Conservation (phyloP, 495 filamentous ascomycete genomes). For the Penicillium tannophilum region DNA sequence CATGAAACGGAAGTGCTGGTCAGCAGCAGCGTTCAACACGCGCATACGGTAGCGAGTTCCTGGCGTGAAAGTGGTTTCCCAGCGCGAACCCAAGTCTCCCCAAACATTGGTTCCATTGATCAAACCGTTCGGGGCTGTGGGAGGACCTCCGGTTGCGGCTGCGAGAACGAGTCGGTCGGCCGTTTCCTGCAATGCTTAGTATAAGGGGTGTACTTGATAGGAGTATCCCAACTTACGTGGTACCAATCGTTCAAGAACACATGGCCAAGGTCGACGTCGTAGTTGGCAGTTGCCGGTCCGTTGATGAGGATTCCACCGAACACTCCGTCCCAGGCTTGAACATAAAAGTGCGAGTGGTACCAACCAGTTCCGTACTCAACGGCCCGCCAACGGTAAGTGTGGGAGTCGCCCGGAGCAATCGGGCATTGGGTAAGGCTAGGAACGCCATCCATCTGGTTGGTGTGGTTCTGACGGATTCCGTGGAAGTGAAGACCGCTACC, state of each 20-base stretch:
- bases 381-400: constrained; percentile 76
- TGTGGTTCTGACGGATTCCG: constrained; percentile 53
- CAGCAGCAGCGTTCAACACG: constrained; percentile 48
- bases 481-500: constrained; percentile 57
- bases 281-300: constrained; percentile 59
- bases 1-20: constrained; percentile 41
- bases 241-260: constrained; percentile 67
- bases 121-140: constrained; percentile 46
- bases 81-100: constrained; percentile 40
- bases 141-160: constrained; percentile 41
- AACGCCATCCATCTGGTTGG: constrained; percentile 61
- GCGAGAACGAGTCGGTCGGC: constrained; percentile 15
- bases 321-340: constrained; percentile 56
- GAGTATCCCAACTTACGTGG: constrained; percentile 28
- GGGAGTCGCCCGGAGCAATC: constrained; percentile 58
- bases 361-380: constrained; percentile 74
- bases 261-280: constrained; percentile 62
- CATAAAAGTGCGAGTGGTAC: constrained; percentile 75
- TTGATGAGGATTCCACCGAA: constrained; percentile 38
- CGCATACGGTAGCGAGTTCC: constrained; percentile 52
- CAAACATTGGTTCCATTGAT: constrained; percentile 59
- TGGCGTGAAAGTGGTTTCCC: constrained; percentile 35
- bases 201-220: constrained; percentile 13
- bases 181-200: constrained; percentile 35
- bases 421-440: constrained; percentile 69